Base-by-base conservation (phyloP, 352 stramenopile genomes). In the Pythium aristosporum region DNA sequence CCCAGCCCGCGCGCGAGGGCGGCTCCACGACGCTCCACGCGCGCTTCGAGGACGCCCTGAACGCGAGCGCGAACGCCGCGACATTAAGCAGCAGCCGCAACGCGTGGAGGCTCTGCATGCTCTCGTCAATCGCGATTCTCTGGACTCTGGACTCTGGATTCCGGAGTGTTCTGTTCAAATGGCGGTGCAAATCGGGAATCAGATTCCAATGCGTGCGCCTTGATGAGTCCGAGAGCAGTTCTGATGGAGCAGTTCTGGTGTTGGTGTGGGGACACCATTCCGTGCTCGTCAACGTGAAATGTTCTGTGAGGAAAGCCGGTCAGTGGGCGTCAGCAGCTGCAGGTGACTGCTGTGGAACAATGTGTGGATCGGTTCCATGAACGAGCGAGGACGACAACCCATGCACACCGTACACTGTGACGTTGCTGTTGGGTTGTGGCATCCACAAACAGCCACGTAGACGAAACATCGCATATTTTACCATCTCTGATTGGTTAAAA, bases 1-100 rank as follows among this genome's bases (percentile, higher is more conserved):
- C 21, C 32, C 25, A 57, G 32, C 23, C 25, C 23, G 13, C 42
- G 28, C 7, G 21, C 18, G 13, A 30, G 15, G 57, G 49, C 3
- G 57, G 32, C 46, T 64, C 54, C 18, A 72, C 48, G 49, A 72
- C 55, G 32, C 41, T 68, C 65, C 65, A 72, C 21, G 58, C 44
- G 41, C 32, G 48, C 1, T 49, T 32, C n/a, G 42, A 52, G 6
- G 48, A 58, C 21, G 65, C 65, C 12, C 30, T 9, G 1, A 64
- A 44, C 47, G 60, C 65, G 5, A 67, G 48, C 28, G 46, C 30
- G 41, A 72, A 62, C n/a, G 65, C 59, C 30, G 48, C 23, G 5
- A 21, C 23, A 50, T 68, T 72, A 21, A 67, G 50, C 16, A 72
- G 20, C 13, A 60, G 44, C 2, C 65, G 53, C 48, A 63, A 36